Base-by-base conservation (phyloP, 768 basidiomycete species). In the Leccinum fibrillosum region DNA sequence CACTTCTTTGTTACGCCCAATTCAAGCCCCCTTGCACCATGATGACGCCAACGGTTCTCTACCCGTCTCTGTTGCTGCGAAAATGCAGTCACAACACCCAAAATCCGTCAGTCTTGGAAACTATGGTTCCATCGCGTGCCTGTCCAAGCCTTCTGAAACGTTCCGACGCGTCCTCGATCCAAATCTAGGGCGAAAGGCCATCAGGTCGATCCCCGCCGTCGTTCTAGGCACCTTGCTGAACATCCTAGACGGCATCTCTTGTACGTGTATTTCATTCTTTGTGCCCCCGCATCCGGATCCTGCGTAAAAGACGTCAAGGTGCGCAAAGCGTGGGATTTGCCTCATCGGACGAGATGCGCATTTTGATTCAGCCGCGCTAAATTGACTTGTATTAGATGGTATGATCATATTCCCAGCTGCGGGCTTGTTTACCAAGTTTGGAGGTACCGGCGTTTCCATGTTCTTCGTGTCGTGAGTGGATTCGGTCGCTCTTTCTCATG, bases 331-430 rank as follows among this genome's bases (percentile, higher is more conserved):
- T 19, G 58, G 49, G 51, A 44, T 49, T 37, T 6, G 10, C 21
- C n/a, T 34, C 8, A 12, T 47, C 48, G 51, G 53, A 25, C 23
- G 10, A 6, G 11, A 9, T 26, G 25, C 39, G 6, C 25, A 4
- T 19, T 39, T 25, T 49, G 26, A 26, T 26, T 11, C 34, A 49
- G 28, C 35, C 51, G 48, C 57, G 48, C 57, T 58, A 49, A 70
- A 50, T 32, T 37, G 48, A 28, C 30, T 39, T 60, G 19, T 35
- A 56, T 52, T 54, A 90, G 88, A 98, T 74, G 96, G 96, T 6
- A 93, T 98, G 92, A 94, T 93, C 70, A 87, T 94, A 55, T 99
- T 98, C 70, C 97, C 97, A 2, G 85, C 89, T 0, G 81, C 86
- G 9, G 84, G 89, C 2, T 79, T 90, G 3, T 98, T 99, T 70